A percentile compares a stretch with the other conserved stretches of the same genome.
Conservation (phyloP, 805 yeast species). For the Saturnispora saitoi region DNA sequence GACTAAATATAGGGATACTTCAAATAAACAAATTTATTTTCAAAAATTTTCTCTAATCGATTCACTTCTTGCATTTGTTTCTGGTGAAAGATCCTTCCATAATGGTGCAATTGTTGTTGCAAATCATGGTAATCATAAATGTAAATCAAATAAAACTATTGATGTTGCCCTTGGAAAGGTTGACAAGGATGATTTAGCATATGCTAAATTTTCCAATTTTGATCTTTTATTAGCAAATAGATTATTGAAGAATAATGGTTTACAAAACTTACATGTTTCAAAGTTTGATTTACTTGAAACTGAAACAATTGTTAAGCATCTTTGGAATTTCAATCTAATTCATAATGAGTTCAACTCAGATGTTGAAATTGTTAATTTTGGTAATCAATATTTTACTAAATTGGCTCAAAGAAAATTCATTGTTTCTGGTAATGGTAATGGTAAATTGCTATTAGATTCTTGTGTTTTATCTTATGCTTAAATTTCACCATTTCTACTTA, state of each 20-base stretch:
- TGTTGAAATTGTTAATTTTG: slow-evolving; percentile 12
- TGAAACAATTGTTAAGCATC: slow-evolving; percentile 32
- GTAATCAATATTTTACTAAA: slow-evolving; percentile 23
- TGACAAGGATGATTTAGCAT: slow-evolving; percentile 58
- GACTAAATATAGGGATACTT: slow-evolving; percentile 52
- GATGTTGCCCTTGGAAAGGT: slow-evolving; percentile 41
- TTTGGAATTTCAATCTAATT: slow-evolving; percentile 33
- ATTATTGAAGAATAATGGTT: slow-evolving; percentile 28
- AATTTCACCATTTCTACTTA: neutral
- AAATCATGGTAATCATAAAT: slow-evolving; percentile 46
- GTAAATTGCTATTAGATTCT: slow-evolving; percentile 39
- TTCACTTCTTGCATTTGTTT: slow-evolving; percentile 42
- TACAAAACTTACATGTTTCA: slow-evolving; percentile 30
- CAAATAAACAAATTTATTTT: slow-evolving; percentile 48
- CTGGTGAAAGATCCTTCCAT: slow-evolving; percentile 44
- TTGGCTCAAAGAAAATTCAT: slow-evolving; percentile 43
- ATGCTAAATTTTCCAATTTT: slow-evolving; percentile 39
- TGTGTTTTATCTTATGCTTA: slow-evolving; percentile 30
- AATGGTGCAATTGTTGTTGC: slow-evolving; percentile 62
- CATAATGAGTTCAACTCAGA: slow-evolving; percentile 29
- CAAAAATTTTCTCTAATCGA: slow-evolving; percentile 57
- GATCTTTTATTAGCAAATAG: slow-evolving; percentile 48
- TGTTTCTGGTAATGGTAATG: slow-evolving; percentile 59
- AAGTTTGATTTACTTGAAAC: slow-evolving; percentile 40
- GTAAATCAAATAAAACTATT: slow-evolving; percentile 48